A percentile compares a stretch with the other conserved stretches of the same genome.
These are phyloP conservation scores for Daldinia vernicosa DNA, from an alignment of 495 filamentous ascomycete species.

Conservation along the genomic window DNA sequence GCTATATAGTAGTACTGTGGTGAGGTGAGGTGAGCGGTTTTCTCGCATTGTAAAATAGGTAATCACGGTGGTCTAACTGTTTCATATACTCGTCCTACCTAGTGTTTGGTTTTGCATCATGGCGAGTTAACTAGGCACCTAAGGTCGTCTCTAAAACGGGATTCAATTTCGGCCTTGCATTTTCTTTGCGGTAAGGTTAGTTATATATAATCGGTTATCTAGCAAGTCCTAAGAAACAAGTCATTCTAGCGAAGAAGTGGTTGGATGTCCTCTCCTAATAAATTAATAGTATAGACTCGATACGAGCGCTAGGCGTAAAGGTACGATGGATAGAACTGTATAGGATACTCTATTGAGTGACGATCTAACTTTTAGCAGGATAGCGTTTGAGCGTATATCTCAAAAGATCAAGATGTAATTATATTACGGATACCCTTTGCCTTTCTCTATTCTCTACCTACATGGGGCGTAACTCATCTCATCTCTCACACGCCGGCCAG, in stretches of 20 bases:
- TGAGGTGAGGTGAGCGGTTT: not conserved
- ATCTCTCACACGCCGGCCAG: not conserved
- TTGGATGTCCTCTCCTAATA: not conserved
- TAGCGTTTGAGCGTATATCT: not conserved
- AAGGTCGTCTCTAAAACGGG: not conserved
- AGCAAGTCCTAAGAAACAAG: no score
- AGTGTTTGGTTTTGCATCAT: not conserved
- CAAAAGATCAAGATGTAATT: not conserved
- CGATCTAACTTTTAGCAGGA: not conserved
- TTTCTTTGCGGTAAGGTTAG: not conserved
- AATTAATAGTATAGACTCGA: not conserved
- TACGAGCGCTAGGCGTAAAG: no score
- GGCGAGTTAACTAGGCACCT: not conserved
- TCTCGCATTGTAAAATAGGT: not conserved
- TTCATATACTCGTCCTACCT: not conserved
- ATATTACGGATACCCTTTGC: not conserved
- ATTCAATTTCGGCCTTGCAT: not conserved
- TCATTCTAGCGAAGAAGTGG: not conserved
- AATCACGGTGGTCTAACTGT: not conserved
- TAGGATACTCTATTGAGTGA: not conserved
- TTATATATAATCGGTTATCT: not conserved
- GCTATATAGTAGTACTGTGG: not conserved
- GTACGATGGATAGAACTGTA: no score
- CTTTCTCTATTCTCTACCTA: not conserved
- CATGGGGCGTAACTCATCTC: not conserved